Base-by-base conservation (phyloP, 164 flowering plant genomes). In the Cinnamomum micranthum region DNA sequence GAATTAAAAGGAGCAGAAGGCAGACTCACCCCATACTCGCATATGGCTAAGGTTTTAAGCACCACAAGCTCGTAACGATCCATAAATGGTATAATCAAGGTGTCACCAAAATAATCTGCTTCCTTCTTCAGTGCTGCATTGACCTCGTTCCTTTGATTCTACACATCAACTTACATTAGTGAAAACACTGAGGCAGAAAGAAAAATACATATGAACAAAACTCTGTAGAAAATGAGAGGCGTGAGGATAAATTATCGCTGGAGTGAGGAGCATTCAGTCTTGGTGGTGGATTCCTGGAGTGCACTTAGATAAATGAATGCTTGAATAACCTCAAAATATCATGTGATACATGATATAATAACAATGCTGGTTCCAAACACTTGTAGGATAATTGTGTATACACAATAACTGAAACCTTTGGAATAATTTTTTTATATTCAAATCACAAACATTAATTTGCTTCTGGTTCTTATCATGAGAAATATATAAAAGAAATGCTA, bases 11-110 rank as follows among this genome's bases (percentile, higher is more conserved):
- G 5, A 67, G n/a, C 69, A 67, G 69, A 28, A 6, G 27, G 23
- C n/a, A 65, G 70, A 82, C 95, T 87, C 77, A 95, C 99, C 94
- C 97, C 99, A 82, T 77, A 93, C 77, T 92, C 93, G 75, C 95
- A 92, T 68, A 95, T 95, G 70, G 98, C 94, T 74, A 93, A 84
- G 27, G 99, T 95, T 85, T 95, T 95, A 25, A 95, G 97, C 73
- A 95, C 97, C 71, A 93, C 98, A 33, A 95, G 97, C 83, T 95
- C 99, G 72, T 95, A 95, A 23, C 91, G 91, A 75, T 95, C 99
- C 96, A 93, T 88, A 75, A 89, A 95, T 24, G 97, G 97, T 75
- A 95, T 59, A 75, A 95, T 90, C 70, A 92, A 90, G 77, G 92
- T 84, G 79, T 95, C 98, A 68, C 95, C 98, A 82, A 95, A 95